Evolutionary conservation across 257 asterid species (phyloP), one percentile per base, ranked within the genome.

Genomic region (Solanum commersonii): DNA sequence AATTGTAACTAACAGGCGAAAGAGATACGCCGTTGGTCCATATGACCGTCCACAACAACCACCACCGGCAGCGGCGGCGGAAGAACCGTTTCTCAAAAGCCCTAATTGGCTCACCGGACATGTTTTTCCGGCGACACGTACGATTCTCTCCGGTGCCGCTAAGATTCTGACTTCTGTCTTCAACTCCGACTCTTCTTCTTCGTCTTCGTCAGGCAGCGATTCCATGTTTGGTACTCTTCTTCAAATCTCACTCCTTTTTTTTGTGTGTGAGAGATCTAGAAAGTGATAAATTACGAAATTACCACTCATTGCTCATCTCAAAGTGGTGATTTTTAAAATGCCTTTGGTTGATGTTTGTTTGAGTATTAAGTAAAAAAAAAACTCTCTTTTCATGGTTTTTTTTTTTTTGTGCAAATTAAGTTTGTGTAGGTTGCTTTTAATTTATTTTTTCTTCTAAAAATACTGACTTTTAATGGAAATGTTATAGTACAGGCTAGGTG

Each of bases 81-180:
- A 88, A 11, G 91, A 67, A 29, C 91, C 84, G 72, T 88, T 89
- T 56, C 88, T 71, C 0, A 86, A 37, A 85, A 91, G 89, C 89
- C 91, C 91, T 87, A 87, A 84, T 88, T 96, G 90, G 92, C 60
- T 90, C 11, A 87, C 93, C 63, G 84, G 91, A 46, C 90, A 86
- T 70, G 87, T 87, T 88, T 27, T 87, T 79, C 91, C 92, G 46
- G 89, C 87, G 73, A 87, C 91, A 70, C 92, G 90, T 46, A 89
- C 90, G 86, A 84, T 96, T 63, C 94, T 96, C 25, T 92, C 98
- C n/a, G 96, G 98, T 65, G 98, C 98, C 15, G 95, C 94, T 4
- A 95, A 94, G 89, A 86, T 96, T 70, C 18, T 95, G 27, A 90
- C 95, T 13, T 87, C 95, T 67, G 92, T 95, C 38, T 93, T 96